Base-by-base conservation (phyloP, 176 grass and related monocot genomes). In the Themeda triandra region DNA sequence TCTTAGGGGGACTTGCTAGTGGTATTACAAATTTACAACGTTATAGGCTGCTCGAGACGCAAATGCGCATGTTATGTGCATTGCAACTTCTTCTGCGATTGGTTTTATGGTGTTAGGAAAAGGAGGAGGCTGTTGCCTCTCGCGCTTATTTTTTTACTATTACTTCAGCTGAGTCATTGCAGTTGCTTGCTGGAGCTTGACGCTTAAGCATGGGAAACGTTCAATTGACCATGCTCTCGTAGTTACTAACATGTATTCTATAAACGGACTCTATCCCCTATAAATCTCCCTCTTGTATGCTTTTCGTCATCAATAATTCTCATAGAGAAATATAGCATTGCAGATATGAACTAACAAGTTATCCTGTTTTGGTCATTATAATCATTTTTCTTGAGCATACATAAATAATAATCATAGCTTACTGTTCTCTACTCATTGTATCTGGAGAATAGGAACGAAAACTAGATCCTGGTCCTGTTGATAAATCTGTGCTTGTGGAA, bases 401-500 rank as follows among this genome's bases (percentile, higher is more conserved):
- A 76, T 56, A 25, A 14, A 73, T 32, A 28, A 66, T 21, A 1
- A 11, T 33, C 18, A n/a, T n/a, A 35, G 19, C 78, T 76, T 46
- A 78, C 53, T 75, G 39, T 66, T 81, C 2, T 81, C 18, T 83
- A 30, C 85, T 59, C 13, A 44, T 2, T 73, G 28, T 46, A 7
- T 35, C 15, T 67, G 36, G 66, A 44, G 46, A 70, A 36, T 53
- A 87, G 80, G 30, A 78, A 35, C 84, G 70, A 62, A 48, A 62
- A 71, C 69, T 65, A 41, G 80, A 87, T 33, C 89, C 85, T 62
- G 89, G 80, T 10, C 89, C 89, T 80, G 82, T 91, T 80, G 85
- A 91, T 80, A 87, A 87, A 80, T 84, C 80, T 31, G 80, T 91
- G 15, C 85, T 91, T 21, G 30, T 84, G 42, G 80, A 91, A 51